Percentiles rank a stretch among this genome's conserved stretches.
phyloP scores from a whole-genome alignment of 768 basidiomycete genomes.

The Pleurotus cornucopiae region DNA sequence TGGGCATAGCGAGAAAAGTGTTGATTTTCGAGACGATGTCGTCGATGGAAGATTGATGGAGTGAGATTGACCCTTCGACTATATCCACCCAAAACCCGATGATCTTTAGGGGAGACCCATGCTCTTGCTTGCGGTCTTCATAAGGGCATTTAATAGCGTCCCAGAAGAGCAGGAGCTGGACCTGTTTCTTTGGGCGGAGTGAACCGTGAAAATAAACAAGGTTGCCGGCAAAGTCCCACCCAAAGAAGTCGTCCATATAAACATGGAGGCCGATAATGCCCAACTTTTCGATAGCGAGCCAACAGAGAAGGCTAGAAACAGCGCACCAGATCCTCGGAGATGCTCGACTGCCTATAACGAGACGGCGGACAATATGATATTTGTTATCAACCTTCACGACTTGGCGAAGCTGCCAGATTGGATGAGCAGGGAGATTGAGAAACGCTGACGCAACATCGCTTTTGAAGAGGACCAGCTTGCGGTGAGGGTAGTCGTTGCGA shows the following conservation, averaged over 20 bases:
- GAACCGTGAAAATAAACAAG: constrained; percentile 18
- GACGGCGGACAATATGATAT: constrained; percentile 20
- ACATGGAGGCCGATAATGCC: constrained; percentile 18
- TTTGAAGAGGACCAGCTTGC: constrained; percentile 18
- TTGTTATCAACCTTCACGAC: constrained; percentile 20
- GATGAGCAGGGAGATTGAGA: constrained; percentile 25
- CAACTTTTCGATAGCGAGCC: constrained; percentile 18
- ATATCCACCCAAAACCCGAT: constrained; percentile 32
- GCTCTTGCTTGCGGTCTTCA: constrained; percentile 23
- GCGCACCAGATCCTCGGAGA: constrained; percentile 22
- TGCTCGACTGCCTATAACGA: constrained; percentile 23
- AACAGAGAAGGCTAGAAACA: constrained; percentile 22
- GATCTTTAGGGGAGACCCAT: constrained; percentile 20
- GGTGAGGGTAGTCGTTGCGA: neutral
- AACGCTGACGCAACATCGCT: constrained; percentile 26
- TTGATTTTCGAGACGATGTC: constrained; percentile 15
- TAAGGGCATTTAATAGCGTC: constrained; percentile 21
- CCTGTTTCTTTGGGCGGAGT: constrained; percentile 17
- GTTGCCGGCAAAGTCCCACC: constrained; percentile 19
- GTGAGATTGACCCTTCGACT: constrained; percentile 17
- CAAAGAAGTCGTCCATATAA: constrained; percentile 26
- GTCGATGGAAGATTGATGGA: constrained; percentile 11
- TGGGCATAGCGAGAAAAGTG: neutral
- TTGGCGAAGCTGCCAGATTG: constrained; percentile 29
- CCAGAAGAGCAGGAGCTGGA: constrained; percentile 21